Percentiles rank a stretch among this genome's conserved stretches.
Conservation (phyloP, 331 rosid genomes). For the Erythrophleum ivorense region DNA sequence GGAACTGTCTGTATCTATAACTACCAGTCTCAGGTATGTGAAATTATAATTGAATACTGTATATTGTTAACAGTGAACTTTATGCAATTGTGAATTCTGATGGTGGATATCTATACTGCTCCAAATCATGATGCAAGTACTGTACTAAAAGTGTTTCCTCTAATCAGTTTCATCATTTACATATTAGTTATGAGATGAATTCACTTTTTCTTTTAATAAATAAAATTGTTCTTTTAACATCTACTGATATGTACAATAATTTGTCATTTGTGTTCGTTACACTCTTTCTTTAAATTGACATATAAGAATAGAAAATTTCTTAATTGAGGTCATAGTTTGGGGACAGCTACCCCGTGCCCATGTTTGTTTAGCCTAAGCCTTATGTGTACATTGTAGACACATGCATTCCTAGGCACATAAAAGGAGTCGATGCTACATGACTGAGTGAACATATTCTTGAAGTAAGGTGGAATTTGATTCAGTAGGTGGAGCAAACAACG, state of each 20-base stretch:
- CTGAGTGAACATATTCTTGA: slow-evolving; percentile 28
- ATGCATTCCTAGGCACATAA: not conserved
- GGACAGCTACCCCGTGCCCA: not conserved
- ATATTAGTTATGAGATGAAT: not conserved
- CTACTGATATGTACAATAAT: not conserved
- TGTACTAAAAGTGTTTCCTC: not conserved
- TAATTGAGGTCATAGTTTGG: slow-evolving; percentile 9
- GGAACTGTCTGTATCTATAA: slow-evolving; percentile 98
- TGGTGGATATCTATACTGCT: slow-evolving; percentile 8
- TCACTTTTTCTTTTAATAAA: not conserved
- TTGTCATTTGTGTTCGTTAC: not conserved
- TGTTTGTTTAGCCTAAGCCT: not conserved
- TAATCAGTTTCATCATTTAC: not conserved
- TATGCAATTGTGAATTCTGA: slow-evolving; percentile 29
- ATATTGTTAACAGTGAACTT: slow-evolving; percentile 22
- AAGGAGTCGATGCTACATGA: not conserved
- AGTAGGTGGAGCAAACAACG: slow-evolving; percentile 22
- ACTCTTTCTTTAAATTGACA: not conserved
- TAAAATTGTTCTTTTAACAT: not conserved
- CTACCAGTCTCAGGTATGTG: slow-evolving; percentile 94
- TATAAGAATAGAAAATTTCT: not conserved
- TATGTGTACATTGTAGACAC: not conserved
- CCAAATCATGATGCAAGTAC: not conserved
- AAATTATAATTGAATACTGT: slow-evolving; percentile 27
- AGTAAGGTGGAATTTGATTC: not conserved